Percentiles rank a stretch among this genome's conserved stretches.
Evolutionary conservation across 768 basidiomycete species (phyloP).

Genomic region (Neoboletus brunneissimus): DNA sequence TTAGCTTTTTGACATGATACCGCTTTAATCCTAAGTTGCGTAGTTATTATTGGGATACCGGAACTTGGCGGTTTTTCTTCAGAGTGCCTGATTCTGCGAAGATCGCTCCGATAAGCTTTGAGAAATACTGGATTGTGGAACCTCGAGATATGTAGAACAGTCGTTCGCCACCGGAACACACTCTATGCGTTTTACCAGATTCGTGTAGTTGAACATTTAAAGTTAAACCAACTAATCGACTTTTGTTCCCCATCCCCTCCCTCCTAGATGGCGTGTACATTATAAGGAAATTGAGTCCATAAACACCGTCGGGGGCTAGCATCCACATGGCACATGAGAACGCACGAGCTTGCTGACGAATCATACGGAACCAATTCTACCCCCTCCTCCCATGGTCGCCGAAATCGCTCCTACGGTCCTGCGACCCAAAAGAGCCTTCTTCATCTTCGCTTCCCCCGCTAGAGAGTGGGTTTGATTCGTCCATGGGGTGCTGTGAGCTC

Average conservation of each 20-base stretch:
- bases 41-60: slow-evolving; percentile 15
- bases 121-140: slow-evolving; percentile 3
- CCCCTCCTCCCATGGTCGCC: slow-evolving; percentile 35
- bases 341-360: slow-evolving; percentile 16
- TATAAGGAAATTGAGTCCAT: slow-evolving; percentile 20
- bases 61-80: slow-evolving; percentile 4
- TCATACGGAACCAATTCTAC: slow-evolving; percentile 23
- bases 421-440: slow-evolving; percentile 34
- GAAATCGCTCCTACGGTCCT: slow-evolving; percentile 35
- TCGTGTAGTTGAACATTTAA: slow-evolving; percentile 8
- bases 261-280: slow-evolving; percentile 5
- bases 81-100: slow-evolving; percentile 25
- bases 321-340: slow-evolving; percentile 19
- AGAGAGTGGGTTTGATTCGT: slow-evolving; percentile 25
- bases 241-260: background rate
- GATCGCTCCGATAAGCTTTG: slow-evolving; percentile 31
- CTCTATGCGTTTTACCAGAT: slow-evolving; percentile 10
- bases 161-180: slow-evolving; percentile 5
- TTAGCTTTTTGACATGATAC: slow-evolving; percentile 26
- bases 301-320: slow-evolving; percentile 12
- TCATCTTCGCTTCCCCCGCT: slow-evolving; percentile 36
- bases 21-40: slow-evolving; percentile 8
- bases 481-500: slow-evolving; percentile 28
- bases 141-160: background rate
- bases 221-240: slow-evolving; percentile 7